These are phyloP conservation scores for Fonsecaea multimorphosa DNA, from an alignment of 2,329 filamentous ascomycete genomes.

Conservation along the genomic window DNA sequence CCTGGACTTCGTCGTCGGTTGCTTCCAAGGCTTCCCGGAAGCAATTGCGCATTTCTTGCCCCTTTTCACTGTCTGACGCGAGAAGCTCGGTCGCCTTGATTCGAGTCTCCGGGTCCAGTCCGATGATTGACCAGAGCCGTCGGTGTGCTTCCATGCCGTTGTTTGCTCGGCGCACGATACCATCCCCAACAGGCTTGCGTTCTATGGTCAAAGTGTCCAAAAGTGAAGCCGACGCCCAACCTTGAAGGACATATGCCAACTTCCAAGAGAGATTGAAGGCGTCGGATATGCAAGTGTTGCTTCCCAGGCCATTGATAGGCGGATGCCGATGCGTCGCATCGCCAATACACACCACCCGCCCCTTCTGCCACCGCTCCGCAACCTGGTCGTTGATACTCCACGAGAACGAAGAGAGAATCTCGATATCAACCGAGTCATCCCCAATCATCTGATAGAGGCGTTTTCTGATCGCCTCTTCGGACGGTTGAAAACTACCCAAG, in stretches of 20 bases:
- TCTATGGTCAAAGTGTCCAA: slow-evolving; percentile 45
- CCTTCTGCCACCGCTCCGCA: slow-evolving; percentile 59
- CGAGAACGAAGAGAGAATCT: slow-evolving; percentile 59
- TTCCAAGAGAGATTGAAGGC: slow-evolving; percentile 49
- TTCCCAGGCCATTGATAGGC: slow-evolving; percentile 46
- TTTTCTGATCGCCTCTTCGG: slow-evolving; percentile 46
- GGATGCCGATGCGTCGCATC: slow-evolving; percentile 47
- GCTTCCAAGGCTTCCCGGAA: neutral
- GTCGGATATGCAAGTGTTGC: slow-evolving; percentile 48
- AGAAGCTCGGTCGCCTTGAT: slow-evolving; percentile 49
- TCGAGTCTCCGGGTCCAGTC: slow-evolving; percentile 48
- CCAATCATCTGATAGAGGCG: slow-evolving; percentile 51
- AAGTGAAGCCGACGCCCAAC: slow-evolving; percentile 40
- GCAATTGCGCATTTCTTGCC: neutral
- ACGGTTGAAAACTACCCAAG: slow-evolving; percentile 14
- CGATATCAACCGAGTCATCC: slow-evolving; percentile 56
- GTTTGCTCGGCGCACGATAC: slow-evolving; percentile 64
- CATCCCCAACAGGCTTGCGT: slow-evolving; percentile 43
- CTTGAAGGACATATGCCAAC: slow-evolving; percentile 42
- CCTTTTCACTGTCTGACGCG: neutral
- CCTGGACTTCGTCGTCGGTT: slow-evolving; percentile 52
- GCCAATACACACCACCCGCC: slow-evolving; percentile 44
- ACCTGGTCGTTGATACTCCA: slow-evolving; percentile 68
- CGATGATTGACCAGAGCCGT: slow-evolving; percentile 53
- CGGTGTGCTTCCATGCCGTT: slow-evolving; percentile 55